These are phyloP conservation scores for Suhomyces terraborum DNA, from an alignment of 1,139 yeast genomes.

Conservation along the genomic window DNA sequence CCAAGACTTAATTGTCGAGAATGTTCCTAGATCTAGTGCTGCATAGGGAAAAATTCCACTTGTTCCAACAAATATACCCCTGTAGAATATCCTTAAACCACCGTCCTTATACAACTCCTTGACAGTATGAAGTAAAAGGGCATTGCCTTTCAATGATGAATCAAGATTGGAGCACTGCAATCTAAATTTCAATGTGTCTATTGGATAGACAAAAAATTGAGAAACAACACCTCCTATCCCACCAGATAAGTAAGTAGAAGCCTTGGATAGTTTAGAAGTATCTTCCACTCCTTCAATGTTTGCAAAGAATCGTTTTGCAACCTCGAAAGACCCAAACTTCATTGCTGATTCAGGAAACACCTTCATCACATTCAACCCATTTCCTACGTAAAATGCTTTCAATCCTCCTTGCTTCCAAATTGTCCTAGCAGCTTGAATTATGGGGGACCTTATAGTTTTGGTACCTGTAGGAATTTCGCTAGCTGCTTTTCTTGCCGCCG, in stretches of 20 bases:
- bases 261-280: conserved; percentile 68
- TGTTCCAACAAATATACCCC: conserved; percentile 86
- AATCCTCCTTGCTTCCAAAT: conserved; percentile 89
- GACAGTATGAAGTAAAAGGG: conserved; percentile 65
- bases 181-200: conserved; percentile 91
- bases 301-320: conserved; percentile 78
- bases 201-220: conserved; percentile 90
- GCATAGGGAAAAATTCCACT: conserved; percentile 97
- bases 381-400: conserved; percentile 87
- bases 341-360: conserved; percentile 98
- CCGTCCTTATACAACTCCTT: conserved; percentile 77
- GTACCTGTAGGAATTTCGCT: conserved; percentile 24
- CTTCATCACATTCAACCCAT: conserved; percentile 88
- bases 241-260: conserved; percentile 87
- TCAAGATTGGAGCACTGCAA: conserved; percentile 76
- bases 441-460: conserved; percentile 60
- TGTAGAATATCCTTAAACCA: conserved; percentile 74
- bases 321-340: conserved; percentile 94
- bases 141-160: conserved; percentile 58
- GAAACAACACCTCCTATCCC: conserved; percentile 95
- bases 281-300: conserved; percentile 75
- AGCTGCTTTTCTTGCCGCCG: conserved; percentile 17
- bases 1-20: conserved; percentile 80
- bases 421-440: conserved; percentile 77
- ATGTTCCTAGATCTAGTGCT: conserved; percentile 92